Evolutionary conservation across 805 yeast species (phyloP).

Genomic region (Ogataea trehalophila): DNA sequence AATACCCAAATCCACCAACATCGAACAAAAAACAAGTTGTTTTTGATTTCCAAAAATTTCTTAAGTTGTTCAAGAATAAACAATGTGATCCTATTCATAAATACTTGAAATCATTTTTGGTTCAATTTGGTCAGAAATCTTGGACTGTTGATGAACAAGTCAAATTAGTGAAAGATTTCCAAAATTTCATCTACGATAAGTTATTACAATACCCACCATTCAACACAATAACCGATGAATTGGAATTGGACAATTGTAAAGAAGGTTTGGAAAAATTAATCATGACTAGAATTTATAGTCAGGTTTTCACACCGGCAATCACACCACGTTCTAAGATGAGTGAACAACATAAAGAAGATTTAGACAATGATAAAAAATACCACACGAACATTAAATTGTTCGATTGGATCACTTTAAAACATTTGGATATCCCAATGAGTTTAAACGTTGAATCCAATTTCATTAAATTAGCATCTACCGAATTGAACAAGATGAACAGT

Average conservation of each 20-base stretch:
- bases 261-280: conserved; percentile 92
- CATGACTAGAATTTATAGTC: conserved; percentile 77
- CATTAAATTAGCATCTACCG: conserved; percentile 63
- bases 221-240: conserved; percentile 50
- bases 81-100: conserved; percentile 86
- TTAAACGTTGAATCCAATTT: conserved; percentile 46
- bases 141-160: conserved; percentile 78
- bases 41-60: conserved; percentile 82
- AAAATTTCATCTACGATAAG: conserved; percentile 61
- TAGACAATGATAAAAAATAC: conserved; percentile 63
- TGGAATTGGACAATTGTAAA: conserved; percentile 62
- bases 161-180: conserved; percentile 74
- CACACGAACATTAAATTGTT: conserved; percentile 28
- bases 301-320: conserved; percentile 68
- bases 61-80: conserved; percentile 63
- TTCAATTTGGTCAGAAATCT: conserved; percentile 62
- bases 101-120: conserved; percentile 78
- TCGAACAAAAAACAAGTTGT: conserved; percentile 29
- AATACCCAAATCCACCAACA: conserved; percentile 28
- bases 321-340: conserved; percentile 38
- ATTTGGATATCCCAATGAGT: conserved; percentile 67
- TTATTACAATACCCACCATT: conserved; percentile 69
- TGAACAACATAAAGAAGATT: conserved; percentile 57
- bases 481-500: conserved; percentile 69
- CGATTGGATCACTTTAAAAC: conserved; percentile 64